Base-by-base conservation (phyloP, 108 stramenopile genomes). In the Cyclostephanos tholiformis region DNA sequence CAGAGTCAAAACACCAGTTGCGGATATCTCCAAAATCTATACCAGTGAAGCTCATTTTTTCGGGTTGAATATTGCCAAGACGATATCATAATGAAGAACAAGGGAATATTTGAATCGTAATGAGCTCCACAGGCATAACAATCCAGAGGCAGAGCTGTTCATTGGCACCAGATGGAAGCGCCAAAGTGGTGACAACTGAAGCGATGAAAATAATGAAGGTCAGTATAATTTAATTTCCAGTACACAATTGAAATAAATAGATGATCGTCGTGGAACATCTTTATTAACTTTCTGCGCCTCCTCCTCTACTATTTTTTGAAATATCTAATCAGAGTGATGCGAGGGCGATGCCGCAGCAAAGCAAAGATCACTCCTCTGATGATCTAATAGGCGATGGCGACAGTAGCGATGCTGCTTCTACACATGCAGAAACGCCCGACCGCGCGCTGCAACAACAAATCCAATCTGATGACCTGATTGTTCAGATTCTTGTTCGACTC, bases 401-500 rank as follows among this genome's bases (percentile, higher is more conserved):
- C 1, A 62, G 39, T 41, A 30, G 59, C 35, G 30, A 22, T 4
- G 61, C 39, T 41, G 36, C 38, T 36, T 38, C 61, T 38, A 44
- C 61, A 9, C 22, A 62, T 16, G 36, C 10, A 39, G 61, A 62
- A 62, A 60, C 4, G 2, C 30, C 59, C 35, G 59, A 60, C 12
- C 57, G 9, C 0, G 3, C 27, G 0, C 57, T 58, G 23, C 25
- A 26, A 58, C 27, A 58, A 16, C 57, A 27, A 17, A 35, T 58
- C 7, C 30, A 27, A 17, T 16, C 57, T 27, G 74, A 82, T 16
- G 71, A 67, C 41, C 56, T 82, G 8, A 57, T 58, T 25, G 74
- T 71, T 23, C 80, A 82, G 59, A 67, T 82, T 59, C 74, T 82
- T 43, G 49, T 70, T 35, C 74, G 80, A 23, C 51, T 82, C 0